These are phyloP conservation scores for Pholiota microspora DNA, from an alignment of 768 basidiomycete species.

Conservation along the genomic window DNA sequence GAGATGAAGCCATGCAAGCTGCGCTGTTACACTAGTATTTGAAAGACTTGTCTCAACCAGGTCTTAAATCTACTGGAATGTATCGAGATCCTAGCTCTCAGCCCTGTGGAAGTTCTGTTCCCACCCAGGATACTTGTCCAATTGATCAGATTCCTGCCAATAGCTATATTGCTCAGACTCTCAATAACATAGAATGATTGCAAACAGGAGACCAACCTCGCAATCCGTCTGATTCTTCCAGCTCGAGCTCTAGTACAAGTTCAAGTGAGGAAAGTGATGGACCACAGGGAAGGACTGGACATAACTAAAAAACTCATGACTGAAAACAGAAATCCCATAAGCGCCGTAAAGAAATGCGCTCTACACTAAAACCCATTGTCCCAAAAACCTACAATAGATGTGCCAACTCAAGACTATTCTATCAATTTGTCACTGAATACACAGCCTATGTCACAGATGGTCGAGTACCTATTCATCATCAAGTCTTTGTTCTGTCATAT, in stretches of 20 bases:
- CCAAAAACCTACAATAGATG: conserved; percentile 20
- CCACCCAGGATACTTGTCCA: not conserved
- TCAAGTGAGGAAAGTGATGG: conserved; percentile 3
- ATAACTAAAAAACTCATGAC: no score
- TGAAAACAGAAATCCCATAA: no score
- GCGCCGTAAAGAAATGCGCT: not conserved
- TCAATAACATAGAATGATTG: not conserved
- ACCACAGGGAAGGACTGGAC: no score
- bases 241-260: not conserved
- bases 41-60: no score
- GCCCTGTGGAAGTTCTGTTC: not conserved
- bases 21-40: not conserved
- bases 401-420: conserved; percentile 11
- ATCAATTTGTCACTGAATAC: conserved; percentile 17
- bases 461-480: conserved; percentile 4
- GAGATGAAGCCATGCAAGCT: not conserved
- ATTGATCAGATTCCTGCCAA: not conserved
- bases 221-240: not conserved
- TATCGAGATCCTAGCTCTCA: no score
- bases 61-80: no score
- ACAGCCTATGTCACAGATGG: conserved; percentile 19
- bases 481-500: conserved; percentile 17
- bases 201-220: not conserved
- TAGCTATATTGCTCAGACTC: conserved; percentile 6
- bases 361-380: conserved; percentile 20